Conservation (phyloP, 2,329 filamentous ascomycete genomes). For the Monilinia fructigena region DNA sequence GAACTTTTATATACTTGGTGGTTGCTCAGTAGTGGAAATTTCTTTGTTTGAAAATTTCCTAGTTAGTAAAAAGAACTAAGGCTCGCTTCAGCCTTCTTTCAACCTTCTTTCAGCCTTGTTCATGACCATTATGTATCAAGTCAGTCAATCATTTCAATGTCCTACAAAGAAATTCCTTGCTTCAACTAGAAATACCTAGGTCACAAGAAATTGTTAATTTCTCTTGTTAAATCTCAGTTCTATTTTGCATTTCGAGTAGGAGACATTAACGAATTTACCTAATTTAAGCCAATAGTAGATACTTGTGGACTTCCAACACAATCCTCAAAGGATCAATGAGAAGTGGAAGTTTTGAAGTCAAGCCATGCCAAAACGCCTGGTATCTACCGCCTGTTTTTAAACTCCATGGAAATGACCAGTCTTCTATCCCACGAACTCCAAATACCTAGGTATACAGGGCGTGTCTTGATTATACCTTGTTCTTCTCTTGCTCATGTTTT, state of each 20-base stretch:
- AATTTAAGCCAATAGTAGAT: background rate
- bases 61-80: background rate
- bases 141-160: background rate
- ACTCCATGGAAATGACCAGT: background rate
- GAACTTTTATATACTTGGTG: background rate
- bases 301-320: background rate
- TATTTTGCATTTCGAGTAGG: background rate
- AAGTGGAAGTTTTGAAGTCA: background rate
- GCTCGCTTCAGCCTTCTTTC: conserved; percentile 10
- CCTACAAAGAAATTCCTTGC: background rate
- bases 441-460: background rate
- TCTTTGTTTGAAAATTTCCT: conserved; percentile 9
- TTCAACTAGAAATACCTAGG: background rate
- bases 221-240: background rate
- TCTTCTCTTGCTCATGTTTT: conserved; percentile 17
- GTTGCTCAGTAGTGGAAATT: background rate
- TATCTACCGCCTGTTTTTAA: conserved; percentile 15
- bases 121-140: background rate
- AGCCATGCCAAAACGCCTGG: conserved; percentile 17
- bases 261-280: background rate
- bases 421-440: conserved; percentile 2
- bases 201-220: background rate
- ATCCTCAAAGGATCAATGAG: background rate
- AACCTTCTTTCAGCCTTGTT: conserved; percentile 15
- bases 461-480: background rate